phyloP scores from a whole-genome alignment of 176 grass and related monocot genomes.

The Cenchrus purpureus region DNA sequence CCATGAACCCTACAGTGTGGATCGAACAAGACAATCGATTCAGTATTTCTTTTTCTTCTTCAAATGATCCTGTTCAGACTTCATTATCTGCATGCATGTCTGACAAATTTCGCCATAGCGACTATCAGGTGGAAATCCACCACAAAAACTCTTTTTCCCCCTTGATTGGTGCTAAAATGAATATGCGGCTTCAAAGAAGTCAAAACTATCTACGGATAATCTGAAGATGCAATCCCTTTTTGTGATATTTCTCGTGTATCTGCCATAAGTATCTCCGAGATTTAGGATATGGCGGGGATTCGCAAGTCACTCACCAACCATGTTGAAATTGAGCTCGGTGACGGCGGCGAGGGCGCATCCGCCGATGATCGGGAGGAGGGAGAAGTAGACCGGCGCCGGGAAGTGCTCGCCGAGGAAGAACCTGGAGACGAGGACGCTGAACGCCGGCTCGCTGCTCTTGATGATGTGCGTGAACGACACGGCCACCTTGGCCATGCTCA shows the following conservation, averaged over 20 bases:
- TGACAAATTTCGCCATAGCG: background rate
- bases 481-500: constrained; percentile 99
- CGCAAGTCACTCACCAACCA: constrained; percentile 62
- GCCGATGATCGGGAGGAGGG: constrained; percentile 86
- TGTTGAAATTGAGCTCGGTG: constrained; percentile 98
- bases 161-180: background rate
- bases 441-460: constrained; percentile 94
- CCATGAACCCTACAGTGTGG: constrained; percentile 79
- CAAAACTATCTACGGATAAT: constrained; percentile 22
- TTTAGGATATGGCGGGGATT: constrained; percentile 3
- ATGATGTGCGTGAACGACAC: constrained; percentile 99
- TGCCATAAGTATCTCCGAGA: background rate
- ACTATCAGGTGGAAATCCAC: background rate
- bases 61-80: background rate
- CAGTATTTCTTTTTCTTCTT: constrained; percentile 12
- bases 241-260: constrained; percentile 42
- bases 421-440: constrained; percentile 85
- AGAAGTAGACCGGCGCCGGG: constrained; percentile 76
- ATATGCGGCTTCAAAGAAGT: background rate
- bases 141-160: background rate
- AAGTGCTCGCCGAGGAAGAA: constrained; percentile 80
- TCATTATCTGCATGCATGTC: background rate
- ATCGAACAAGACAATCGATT: background rate
- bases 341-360: constrained; percentile 83
- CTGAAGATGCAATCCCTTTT: background rate